Conservation (phyloP, 306 rosid genomes). For the Malus orientalis region DNA sequence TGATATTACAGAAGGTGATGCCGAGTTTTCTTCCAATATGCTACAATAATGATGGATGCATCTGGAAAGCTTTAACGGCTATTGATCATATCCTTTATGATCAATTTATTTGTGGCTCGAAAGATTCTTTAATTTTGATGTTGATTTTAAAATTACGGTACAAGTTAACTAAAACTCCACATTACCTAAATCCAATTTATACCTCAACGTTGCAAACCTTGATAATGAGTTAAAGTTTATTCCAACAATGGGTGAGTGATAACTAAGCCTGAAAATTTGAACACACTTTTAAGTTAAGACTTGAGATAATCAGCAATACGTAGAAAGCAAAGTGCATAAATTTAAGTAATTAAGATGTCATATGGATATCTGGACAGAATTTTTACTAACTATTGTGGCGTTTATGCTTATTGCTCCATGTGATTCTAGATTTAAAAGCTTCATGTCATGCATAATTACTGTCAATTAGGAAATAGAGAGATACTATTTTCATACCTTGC, state of each 20-base stretch:
- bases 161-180: not conserved
- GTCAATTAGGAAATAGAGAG: not conserved
- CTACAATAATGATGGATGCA: not conserved
- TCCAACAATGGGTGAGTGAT: not conserved
- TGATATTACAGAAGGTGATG: not conserved
- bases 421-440: not conserved
- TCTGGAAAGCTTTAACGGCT: not conserved
- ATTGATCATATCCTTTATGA: not conserved
- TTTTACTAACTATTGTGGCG: not conserved
- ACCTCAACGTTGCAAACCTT: not conserved
- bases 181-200: not conserved
- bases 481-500: constrained; percentile 47
- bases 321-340: not conserved
- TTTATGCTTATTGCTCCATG: not conserved
- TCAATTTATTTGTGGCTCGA: not conserved
- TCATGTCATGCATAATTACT: not conserved
- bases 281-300: not conserved
- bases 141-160: not conserved
- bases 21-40: not conserved
- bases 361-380: not conserved
- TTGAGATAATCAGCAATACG: not conserved
- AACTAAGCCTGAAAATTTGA: not conserved
- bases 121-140: not conserved
- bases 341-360: not conserved
- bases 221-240: not conserved